Base-by-base conservation (phyloP, 305 asterid species). In the Solanum aculeatissimum region DNA sequence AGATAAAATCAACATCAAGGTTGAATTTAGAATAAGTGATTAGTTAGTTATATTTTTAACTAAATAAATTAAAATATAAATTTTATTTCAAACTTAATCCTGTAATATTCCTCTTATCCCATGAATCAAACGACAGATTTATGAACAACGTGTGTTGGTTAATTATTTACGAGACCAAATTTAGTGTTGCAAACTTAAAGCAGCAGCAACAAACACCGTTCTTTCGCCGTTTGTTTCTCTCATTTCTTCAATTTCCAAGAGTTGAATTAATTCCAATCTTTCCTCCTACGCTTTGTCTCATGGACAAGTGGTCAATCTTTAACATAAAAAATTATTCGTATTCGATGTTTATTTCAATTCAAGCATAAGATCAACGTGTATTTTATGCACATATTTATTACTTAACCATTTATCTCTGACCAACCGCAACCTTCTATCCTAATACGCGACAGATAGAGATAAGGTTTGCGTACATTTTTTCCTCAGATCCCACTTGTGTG, bases 221-320 rank as follows among this genome's bases (percentile, higher is more conserved):
- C 53, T 32, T 47, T 80, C 84, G 84, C 86, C 86, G 87, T 66
- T 85, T 66, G 87, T 80, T 62, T 49, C 81, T 85, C 74, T 72
- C 60, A 18, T 49, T 38, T 71, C 8, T 63, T 38, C 29, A 2
- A 40, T 38, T 57, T 66, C 16, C 84, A 40, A 65, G 13, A 65
- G 3, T n/a, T 54, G 9, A 38, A 6, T 57, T 12, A 60, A 60
- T 60, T 32, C 40, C 7, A 21, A 49, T 75, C 18, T 49, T 75
- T 49, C 82, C 82, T 49, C 49, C 16, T 51, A 77, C 32, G 82
- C 12, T 75, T 32, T 51, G 66, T 18, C 65, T 53, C 7, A 1
- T 75, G 29, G 66, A 19, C 12, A 77, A 53, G 29, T 77, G 47
- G 19, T 9, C 65, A 51, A 49, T 27, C 19, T 77, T 27, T 35